phyloP scores from a whole-genome alignment of 2,329 filamentous ascomycete species.

The Fusarium lateritium region DNA sequence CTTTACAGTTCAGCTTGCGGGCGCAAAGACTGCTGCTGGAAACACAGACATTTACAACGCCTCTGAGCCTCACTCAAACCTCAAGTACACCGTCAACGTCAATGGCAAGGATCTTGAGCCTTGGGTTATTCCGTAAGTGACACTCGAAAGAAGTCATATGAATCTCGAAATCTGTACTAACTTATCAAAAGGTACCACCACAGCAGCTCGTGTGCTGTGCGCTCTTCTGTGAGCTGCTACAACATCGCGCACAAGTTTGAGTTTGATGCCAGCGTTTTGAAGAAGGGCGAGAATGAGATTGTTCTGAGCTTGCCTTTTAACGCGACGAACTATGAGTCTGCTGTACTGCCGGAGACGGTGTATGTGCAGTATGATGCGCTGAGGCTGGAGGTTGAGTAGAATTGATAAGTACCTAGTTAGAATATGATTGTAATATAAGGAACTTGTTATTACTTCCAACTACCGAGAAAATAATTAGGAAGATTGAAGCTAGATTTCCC shows the following conservation, averaged over 20 bases:
- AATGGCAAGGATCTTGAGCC: constrained; percentile 62
- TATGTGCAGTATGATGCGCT: constrained; percentile 78
- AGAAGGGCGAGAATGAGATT: constrained; percentile 68
- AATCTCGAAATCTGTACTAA: background rate
- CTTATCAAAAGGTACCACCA: constrained; percentile 41
- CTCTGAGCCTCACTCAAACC: constrained; percentile 66
- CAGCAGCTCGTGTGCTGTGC: constrained; percentile 69
- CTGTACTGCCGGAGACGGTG: constrained; percentile 66
- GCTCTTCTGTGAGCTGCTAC: constrained; percentile 74
- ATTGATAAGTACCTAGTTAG: background rate
- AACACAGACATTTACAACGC: constrained; percentile 72
- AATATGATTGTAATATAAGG: background rate
- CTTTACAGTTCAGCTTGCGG: constrained; percentile 74
- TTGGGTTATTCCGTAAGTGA: constrained; percentile 69
- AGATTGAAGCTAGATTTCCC: constrained; percentile 1
- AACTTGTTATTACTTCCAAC: background rate
- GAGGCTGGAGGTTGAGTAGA: constrained; percentile 66
- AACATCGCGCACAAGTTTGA: constrained; percentile 72
- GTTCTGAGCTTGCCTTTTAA: constrained; percentile 72
- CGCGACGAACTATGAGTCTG: constrained; percentile 71
- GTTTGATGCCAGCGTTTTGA: constrained; percentile 66
- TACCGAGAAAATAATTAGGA: constrained; percentile 21
- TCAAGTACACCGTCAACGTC: constrained; percentile 63
- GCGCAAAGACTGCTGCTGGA: constrained; percentile 72
- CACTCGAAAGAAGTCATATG: no score